Percentiles rank a stretch among this genome's conserved stretches.
These are phyloP conservation scores for Trichoderma sp. DNA, from an alignment of 2,329 filamentous ascomycete genomes.

Conservation along the genomic window DNA sequence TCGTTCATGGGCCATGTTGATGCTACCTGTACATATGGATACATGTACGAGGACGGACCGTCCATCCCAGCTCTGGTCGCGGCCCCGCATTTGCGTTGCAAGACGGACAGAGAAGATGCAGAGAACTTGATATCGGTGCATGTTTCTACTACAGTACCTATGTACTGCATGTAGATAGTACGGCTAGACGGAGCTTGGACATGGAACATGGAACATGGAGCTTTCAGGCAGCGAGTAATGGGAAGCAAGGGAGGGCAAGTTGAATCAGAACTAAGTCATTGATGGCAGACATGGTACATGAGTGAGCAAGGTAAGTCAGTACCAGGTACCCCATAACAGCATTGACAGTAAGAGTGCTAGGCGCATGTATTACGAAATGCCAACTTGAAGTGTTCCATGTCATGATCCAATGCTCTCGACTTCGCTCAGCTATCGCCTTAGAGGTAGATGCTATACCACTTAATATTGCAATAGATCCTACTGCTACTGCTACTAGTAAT, in stretches of 20 bases:
- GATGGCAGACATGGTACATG: neutral
- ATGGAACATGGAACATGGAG: neutral
- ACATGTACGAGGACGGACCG: neutral
- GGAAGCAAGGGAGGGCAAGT: neutral
- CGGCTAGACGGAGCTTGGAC: neutral
- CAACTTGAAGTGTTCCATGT: neutral
- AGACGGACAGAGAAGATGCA: conserved; percentile 4
- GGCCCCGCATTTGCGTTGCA: conserved; percentile 18
- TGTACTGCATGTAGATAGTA: neutral
- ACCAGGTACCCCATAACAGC: neutral
- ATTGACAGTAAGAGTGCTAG: neutral
- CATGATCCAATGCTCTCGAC: neutral
- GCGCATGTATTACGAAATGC: neutral
- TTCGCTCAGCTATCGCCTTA: neutral
- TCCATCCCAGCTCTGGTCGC: conserved; percentile 6
- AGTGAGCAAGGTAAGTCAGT: neutral
- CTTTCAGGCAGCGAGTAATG: conserved; percentile 4
- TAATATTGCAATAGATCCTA: neutral
- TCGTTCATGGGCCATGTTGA: conserved; percentile 5
- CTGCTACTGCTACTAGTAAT: neutral
- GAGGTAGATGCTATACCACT: neutral
- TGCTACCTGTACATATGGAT: neutral
- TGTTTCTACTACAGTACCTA: neutral
- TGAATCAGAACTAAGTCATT: neutral
- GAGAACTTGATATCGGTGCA: neutral